phyloP scores from a whole-genome alignment of 2,329 filamentous ascomycete genomes.

The Coccinonectria pachysandricola region DNA sequence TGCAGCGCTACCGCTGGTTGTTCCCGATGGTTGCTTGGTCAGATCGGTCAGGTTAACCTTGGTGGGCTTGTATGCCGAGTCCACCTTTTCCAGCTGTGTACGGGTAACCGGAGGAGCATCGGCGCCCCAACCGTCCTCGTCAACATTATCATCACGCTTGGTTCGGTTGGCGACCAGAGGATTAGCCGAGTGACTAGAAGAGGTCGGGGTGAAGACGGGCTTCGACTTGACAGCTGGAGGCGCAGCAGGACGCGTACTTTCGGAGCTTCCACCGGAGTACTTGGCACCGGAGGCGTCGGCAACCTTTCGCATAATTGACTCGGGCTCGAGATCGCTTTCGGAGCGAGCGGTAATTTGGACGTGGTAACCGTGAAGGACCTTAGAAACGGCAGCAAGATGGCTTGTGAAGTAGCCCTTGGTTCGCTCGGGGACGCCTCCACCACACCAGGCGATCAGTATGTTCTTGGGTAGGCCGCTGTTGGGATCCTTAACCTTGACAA shows the following conservation, averaged over 20 bases:
- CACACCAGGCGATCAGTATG: constrained; percentile 92
- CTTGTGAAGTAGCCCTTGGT: constrained; percentile 99
- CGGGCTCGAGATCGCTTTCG: constrained; percentile 77
- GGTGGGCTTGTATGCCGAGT: constrained; percentile 85
- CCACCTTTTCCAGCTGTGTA: constrained; percentile 82
- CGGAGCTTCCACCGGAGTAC: constrained; percentile 63
- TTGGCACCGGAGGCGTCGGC: constrained; percentile 90
- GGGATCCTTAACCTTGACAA: constrained; percentile 90
- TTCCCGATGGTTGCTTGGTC: constrained; percentile 59
- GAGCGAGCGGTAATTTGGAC: constrained; percentile 95
- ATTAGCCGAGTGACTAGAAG: constrained; percentile 42
- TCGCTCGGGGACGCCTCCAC: constrained; percentile 92
- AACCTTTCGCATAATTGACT: constrained; percentile 85
- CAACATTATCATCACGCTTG: constrained; percentile 48
- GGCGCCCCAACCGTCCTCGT: constrained; percentile 86
- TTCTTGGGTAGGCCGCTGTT: constrained; percentile 85
- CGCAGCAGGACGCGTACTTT: constrained; percentile 40
- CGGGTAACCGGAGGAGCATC: constrained; percentile 89
- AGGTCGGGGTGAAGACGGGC: constrained; percentile 79
- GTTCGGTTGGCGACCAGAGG: constrained; percentile 57
- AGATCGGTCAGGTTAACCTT: constrained; percentile 90
- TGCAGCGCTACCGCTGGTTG: constrained; percentile 48
- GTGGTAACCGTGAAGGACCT: constrained; percentile 92
- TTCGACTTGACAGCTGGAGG: constrained; percentile 73
- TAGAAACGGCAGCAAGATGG: constrained; percentile 79